Evolutionary conservation across 1,139 yeast genomes (phyloP).

Genomic region (Nakaseomyces nivariensis): DNA sequence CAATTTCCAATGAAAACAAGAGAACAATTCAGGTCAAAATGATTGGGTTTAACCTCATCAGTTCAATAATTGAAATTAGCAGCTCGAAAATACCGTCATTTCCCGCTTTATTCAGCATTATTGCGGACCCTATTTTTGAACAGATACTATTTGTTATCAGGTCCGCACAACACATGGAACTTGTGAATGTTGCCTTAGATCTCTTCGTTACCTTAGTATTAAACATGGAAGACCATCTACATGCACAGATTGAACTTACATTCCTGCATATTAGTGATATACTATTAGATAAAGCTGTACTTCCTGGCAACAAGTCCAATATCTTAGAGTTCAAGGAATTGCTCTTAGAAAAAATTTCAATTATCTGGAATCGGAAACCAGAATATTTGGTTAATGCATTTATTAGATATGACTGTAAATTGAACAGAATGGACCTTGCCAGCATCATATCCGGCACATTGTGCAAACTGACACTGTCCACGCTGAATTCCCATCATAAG

Average conservation of each 20-base stretch:
- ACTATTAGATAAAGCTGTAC: constrained; percentile 37
- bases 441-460: constrained; percentile 56
- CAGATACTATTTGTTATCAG: constrained; percentile 72
- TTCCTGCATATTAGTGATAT: constrained; percentile 47
- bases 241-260: constrained; percentile 60
- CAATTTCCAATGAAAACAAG: constrained; percentile 53
- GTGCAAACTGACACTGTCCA: constrained; percentile 66
- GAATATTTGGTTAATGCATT: constrained; percentile 63
- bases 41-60: constrained; percentile 66
- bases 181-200: constrained; percentile 65
- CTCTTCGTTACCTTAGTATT: constrained; percentile 58
- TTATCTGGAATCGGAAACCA: constrained; percentile 75
- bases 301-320: constrained; percentile 1
- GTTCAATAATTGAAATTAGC: constrained; percentile 71
- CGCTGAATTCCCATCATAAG: constrained; percentile 43
- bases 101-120: constrained; percentile 52
- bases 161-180: constrained; percentile 49
- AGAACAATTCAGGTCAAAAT: constrained; percentile 81
- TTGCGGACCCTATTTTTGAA: constrained; percentile 72
- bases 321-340: constrained; percentile 50
- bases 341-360: constrained; percentile 70
- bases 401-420: constrained; percentile 81
- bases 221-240: constrained; percentile 45
- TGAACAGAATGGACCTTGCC: constrained; percentile 72
- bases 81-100: constrained; percentile 59